Evolutionary conservation across 73 alveolate genomes (phyloP), one percentile per base, ranked within the genome.

Genomic region (Paramecium bursaria): DNA sequence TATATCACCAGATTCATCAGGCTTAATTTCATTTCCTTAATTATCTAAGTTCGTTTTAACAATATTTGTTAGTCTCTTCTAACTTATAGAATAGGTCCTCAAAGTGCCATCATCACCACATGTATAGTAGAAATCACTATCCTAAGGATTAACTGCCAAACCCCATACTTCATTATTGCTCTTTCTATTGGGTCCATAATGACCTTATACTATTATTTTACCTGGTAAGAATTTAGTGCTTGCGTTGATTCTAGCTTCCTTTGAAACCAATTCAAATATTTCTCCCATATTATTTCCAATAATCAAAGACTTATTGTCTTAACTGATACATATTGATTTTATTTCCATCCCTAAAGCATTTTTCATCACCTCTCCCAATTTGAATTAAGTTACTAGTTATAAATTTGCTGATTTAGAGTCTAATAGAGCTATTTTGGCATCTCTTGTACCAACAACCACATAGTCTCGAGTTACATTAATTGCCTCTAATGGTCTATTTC

Each of bases 381-480:
- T 50, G 15, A 79, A 61, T 15, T 54, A 53, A 15, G 73, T 21
- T 4, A 79, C 44, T 22, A 15, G 47, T 87, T 74, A 86, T 86
- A 90, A 50, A 79, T 85, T 25, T n/a, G n/a, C n/a, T n/a, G n/a
- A n/a, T 74, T 85, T 79, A 13, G 82, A 27, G 53, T 87, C 94
- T 26, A 95, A 61, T 2, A 95, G 54, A 1, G 50, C 39, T 48
- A 96, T 88, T 31, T 85, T 85, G 44, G 92, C 92, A 82, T 94
- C 98, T 82, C 95, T 96, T 13, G 96, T 98, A 19, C 99, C 99
- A 42, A 97, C 90, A 33, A 97, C 90, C 7, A 97, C 92, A 52
- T 39, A 67, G 35, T 67, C 82, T 42, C 44, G 33, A 7, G 31
- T 39, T 11, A 42, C 46, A 39, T n/a, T 19, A 19, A 67, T 67